Evolutionary conservation across 768 basidiomycete species (phyloP).

Genomic region (Tylopilus rubrobrunneus): DNA sequence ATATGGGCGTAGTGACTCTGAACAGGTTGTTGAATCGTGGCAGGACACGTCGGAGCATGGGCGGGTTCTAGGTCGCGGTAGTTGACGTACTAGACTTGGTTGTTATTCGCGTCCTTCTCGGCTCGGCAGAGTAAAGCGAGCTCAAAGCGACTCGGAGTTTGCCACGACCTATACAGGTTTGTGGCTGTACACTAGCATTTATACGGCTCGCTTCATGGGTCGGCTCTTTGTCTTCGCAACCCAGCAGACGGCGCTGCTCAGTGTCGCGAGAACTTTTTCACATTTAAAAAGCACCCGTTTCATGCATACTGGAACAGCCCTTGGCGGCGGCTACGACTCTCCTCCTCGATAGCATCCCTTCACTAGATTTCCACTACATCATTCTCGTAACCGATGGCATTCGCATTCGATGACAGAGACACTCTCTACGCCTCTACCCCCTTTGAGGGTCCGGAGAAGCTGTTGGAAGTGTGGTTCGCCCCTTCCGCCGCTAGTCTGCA

Average conservation of each 20-base stretch:
- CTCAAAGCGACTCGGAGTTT: slow-evolving; percentile 1
- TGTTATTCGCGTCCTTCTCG: neutral
- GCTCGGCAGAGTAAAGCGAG: neutral
- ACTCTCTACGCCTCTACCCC: slow-evolving; percentile 41
- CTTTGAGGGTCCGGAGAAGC: slow-evolving; percentile 93
- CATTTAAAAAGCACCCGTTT: slow-evolving; percentile 23
- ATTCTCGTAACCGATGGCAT: slow-evolving; percentile 22
- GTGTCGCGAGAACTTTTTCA: slow-evolving; percentile 12
- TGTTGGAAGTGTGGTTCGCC: slow-evolving; percentile 97
- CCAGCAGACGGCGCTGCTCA: slow-evolving; percentile 13
- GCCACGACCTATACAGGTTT: slow-evolving; percentile 21
- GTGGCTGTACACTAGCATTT: slow-evolving; percentile 22
- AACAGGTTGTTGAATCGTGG: slow-evolving; percentile 45
- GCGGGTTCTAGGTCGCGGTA: slow-evolving; percentile 4
- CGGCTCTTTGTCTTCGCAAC: slow-evolving; percentile 14
- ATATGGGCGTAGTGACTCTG: slow-evolving; percentile 43
- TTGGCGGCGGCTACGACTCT: slow-evolving; percentile 33
- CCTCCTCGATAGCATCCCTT: slow-evolving; percentile 46
- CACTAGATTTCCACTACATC: slow-evolving; percentile 12
- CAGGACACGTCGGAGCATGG: slow-evolving; percentile 37
- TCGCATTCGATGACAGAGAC: slow-evolving; percentile 18
- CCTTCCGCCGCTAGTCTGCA: slow-evolving; percentile 65
- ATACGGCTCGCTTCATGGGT: slow-evolving; percentile 4
- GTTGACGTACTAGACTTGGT: neutral
- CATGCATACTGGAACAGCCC: slow-evolving; percentile 44